phyloP scores from a whole-genome alignment of 2,329 filamentous ascomycete species.

The Lecanosticta acicola region DNA sequence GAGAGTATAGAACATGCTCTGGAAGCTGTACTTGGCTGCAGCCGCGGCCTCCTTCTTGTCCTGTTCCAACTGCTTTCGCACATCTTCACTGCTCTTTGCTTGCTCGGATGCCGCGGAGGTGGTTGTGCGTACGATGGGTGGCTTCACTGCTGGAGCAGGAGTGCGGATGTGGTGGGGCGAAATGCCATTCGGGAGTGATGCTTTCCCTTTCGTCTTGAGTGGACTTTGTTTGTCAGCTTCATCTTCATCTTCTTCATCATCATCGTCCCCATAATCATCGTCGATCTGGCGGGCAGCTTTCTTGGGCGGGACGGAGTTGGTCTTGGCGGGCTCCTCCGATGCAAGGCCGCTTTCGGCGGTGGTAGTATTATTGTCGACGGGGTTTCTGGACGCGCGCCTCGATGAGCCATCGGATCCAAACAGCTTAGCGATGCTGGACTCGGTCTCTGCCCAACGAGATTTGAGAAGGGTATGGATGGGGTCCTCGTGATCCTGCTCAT shows the following conservation, averaged over 20 bases:
- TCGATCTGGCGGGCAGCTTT: conserved; percentile 72
- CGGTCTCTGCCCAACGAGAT: conserved; percentile 69
- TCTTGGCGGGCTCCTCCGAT: conserved; percentile 38
- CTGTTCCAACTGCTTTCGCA: conserved; percentile 87
- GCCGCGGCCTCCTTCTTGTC: conserved; percentile 87
- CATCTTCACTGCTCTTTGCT: conserved; percentile 73
- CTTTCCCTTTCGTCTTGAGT: conserved; percentile 49
- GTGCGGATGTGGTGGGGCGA: conserved; percentile 64
- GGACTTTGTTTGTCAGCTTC: conserved; percentile 42
- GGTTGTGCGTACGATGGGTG: conserved; percentile 52
- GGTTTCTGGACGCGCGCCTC: conserved; percentile 25
- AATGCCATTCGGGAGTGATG: conserved; percentile 50
- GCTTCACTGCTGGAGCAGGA: conserved; percentile 59
- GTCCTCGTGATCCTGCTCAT: conserved; percentile 44
- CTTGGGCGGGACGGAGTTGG: conserved; percentile 54
- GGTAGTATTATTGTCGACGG: conserved; percentile 9
- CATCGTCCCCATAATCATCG: conserved; percentile 81
- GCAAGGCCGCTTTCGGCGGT: conserved; percentile 6
- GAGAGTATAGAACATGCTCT: conserved; percentile 89
- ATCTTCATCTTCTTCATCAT: conserved; percentile 54
- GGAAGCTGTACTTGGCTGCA: conserved; percentile 81
- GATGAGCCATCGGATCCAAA: conserved; percentile 50
- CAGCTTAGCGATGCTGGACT: conserved; percentile 70
- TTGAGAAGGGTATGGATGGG: conserved; percentile 57
- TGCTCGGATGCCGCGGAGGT: conserved; percentile 48